Evolutionary conservation across 192 early-diverging fungal species (phyloP).

Genomic region (Rhizophagus prolifer): DNA sequence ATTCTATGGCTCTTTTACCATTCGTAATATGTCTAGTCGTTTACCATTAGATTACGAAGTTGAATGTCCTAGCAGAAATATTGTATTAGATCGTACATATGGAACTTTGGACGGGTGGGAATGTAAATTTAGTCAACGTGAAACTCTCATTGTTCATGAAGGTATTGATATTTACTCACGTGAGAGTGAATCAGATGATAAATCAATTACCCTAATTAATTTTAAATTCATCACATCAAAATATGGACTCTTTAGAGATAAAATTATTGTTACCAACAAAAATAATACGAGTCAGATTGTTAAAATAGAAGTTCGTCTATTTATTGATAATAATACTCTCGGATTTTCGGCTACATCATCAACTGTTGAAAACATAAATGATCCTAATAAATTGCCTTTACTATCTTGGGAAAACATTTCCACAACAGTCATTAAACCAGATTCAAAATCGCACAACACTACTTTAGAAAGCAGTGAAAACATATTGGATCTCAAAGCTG

Average conservation of each 20-base stretch:
- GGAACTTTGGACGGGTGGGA: constrained; percentile 57
- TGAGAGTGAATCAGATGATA: constrained; percentile 28
- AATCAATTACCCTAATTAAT: constrained; percentile 49
- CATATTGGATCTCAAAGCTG: constrained; percentile 7
- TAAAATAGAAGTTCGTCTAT: constrained; percentile 65
- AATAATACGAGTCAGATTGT: constrained; percentile 66
- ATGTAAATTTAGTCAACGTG: not conserved
- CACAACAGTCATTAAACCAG: not conserved
- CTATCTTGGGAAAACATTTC: constrained; percentile 21
- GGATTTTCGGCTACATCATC: constrained; percentile 22
- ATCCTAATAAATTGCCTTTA: constrained; percentile 10
- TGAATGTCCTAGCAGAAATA: constrained; percentile 50
- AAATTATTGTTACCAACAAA: constrained; percentile 65
- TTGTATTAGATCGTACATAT: constrained; percentile 50
- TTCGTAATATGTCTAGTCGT: constrained; percentile 68
- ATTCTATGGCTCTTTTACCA: constrained; percentile 61
- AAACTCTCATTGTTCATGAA: not conserved
- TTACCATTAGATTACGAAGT: constrained; percentile 70
- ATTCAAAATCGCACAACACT: not conserved
- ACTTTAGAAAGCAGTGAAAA: not conserved
- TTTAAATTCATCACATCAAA: constrained; percentile 56
- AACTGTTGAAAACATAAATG: constrained; percentile 6
- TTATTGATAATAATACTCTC: constrained; percentile 60
- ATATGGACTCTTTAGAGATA: constrained; percentile 62
- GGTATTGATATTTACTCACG: not conserved